phyloP scores from a whole-genome alignment of 306 rosid species.

The Quercus alba region DNA sequence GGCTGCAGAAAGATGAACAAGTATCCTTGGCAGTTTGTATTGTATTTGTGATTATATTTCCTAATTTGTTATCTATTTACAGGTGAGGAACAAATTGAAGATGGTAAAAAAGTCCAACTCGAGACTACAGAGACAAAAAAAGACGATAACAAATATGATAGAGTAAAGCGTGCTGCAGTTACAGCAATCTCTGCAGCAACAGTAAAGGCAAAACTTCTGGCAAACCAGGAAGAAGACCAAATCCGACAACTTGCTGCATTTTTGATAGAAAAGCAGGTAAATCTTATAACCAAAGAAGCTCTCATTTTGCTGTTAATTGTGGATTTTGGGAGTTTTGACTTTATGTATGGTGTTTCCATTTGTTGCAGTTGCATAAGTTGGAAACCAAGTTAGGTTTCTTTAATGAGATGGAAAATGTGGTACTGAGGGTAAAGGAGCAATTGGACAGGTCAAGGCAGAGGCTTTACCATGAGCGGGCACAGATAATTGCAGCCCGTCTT shows the following conservation, averaged over 20 bases:
- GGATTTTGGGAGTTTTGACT: neutral
- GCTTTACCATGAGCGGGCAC: slow-evolving; percentile 88
- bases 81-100: slow-evolving; percentile 50
- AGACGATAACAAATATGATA: slow-evolving; percentile 43
- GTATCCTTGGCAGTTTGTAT: neutral
- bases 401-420: slow-evolving; percentile 67
- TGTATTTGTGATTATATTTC: neutral
- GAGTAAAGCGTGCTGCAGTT: slow-evolving; percentile 71
- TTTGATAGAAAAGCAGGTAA: slow-evolving; percentile 87
- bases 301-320: neutral
- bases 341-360: slow-evolving; percentile 18
- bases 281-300: slow-evolving; percentile 16
- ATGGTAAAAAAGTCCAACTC: slow-evolving; percentile 34
- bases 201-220: slow-evolving; percentile 83
- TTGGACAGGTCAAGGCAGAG: slow-evolving; percentile 81
- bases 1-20: neutral
- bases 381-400: slow-evolving; percentile 73
- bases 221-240: slow-evolving; percentile 83
- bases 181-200: slow-evolving; percentile 82
- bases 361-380: slow-evolving; percentile 75
- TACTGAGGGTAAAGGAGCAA: slow-evolving; percentile 74
- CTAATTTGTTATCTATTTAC: slow-evolving; percentile 19
- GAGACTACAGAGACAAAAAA: slow-evolving; percentile 27
- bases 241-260: slow-evolving; percentile 64
- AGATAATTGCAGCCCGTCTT: slow-evolving; percentile 76